These are phyloP conservation scores for Pichia phayaonensis DNA, from an alignment of 805 yeast genomes.

Conservation along the genomic window DNA sequence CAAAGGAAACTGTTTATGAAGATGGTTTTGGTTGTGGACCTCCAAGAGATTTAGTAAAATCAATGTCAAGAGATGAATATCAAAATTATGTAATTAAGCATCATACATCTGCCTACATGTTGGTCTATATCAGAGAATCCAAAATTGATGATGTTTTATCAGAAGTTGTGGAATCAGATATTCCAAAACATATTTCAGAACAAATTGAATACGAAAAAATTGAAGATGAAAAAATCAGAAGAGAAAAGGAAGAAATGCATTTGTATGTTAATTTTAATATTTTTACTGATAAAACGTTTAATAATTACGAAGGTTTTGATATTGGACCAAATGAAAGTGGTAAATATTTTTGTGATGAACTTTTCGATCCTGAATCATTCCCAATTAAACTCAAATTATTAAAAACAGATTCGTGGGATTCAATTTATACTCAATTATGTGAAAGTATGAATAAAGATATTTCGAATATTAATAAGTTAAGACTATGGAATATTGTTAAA, in stretches of 20 bases:
- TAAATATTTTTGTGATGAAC: constrained; percentile 40
- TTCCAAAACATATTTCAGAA: constrained; percentile 62
- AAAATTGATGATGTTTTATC: constrained; percentile 52
- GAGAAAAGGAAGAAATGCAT: constrained; percentile 67
- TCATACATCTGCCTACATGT: constrained; percentile 94
- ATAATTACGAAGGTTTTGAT: constrained; percentile 66
- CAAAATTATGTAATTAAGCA: constrained; percentile 62
- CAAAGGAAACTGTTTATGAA: constrained; percentile 77
- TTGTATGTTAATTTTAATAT: constrained; percentile 51
- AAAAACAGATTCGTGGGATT: constrained; percentile 47
- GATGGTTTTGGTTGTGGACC: constrained; percentile 85
- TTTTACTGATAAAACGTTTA: constrained; percentile 46
- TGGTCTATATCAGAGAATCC: constrained; percentile 76
- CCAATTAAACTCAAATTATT: constrained; percentile 46
- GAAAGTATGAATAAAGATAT: constrained; percentile 31
- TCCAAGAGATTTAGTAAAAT: constrained; percentile 39
- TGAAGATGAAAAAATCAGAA: constrained; percentile 44
- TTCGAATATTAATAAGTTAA: constrained; percentile 16
- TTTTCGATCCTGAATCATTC: constrained; percentile 39
- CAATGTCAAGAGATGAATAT: constrained; percentile 51
- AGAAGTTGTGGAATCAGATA: constrained; percentile 43
- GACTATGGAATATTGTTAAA: constrained; percentile 58
- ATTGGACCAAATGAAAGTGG: constrained; percentile 51
- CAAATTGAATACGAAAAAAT: constrained; percentile 58
- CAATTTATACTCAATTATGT: constrained; percentile 44